Percentiles rank a stretch among this genome's conserved stretches.
phyloP scores from a whole-genome alignment of 495 filamentous ascomycete species.

The Lindgomyces ingoldianus region DNA sequence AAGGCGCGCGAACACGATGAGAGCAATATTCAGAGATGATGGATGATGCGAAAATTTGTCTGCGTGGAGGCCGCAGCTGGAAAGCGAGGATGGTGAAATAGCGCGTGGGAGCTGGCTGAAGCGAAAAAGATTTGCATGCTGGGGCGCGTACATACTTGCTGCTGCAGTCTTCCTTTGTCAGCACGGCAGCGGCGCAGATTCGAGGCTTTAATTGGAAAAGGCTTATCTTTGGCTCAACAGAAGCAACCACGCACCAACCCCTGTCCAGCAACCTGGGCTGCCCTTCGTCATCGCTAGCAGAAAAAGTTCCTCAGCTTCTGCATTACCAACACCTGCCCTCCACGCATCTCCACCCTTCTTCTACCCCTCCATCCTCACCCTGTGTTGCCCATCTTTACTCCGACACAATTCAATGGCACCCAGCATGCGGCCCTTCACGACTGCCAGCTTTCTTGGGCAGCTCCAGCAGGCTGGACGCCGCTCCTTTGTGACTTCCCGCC shows the following conservation, averaged over 20 bases:
- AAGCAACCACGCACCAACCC: constrained; percentile 6
- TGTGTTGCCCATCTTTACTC: background rate
- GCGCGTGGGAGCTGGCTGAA: constrained; percentile 19
- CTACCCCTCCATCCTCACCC: background rate
- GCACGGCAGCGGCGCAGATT: background rate
- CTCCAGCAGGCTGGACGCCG: constrained; percentile 35
- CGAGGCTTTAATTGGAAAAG: constrained; percentile 9
- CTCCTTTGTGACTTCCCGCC: constrained; percentile 27
- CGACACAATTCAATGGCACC: constrained; percentile 30
- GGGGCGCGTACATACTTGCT: background rate
- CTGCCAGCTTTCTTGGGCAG: constrained; percentile 17
- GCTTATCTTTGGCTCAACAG: constrained; percentile 21
- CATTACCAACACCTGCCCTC: background rate
- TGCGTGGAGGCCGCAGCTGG: background rate
- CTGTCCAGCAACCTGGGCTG: background rate
- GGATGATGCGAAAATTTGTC: constrained; percentile 23
- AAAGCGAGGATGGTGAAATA: constrained; percentile 1
- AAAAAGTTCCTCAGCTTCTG: constrained; percentile 5
- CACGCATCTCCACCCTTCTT: background rate
- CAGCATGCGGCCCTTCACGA: constrained; percentile 30
- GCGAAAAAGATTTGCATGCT: too few relatives aligned
- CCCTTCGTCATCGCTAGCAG: constrained; percentile 23
- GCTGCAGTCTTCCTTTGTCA: too few relatives aligned
- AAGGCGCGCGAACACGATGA: background rate
- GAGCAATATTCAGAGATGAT: background rate